Evolutionary conservation across 148 eudicot genomes (phyloP).

Genomic region (Cornus controversa): DNA sequence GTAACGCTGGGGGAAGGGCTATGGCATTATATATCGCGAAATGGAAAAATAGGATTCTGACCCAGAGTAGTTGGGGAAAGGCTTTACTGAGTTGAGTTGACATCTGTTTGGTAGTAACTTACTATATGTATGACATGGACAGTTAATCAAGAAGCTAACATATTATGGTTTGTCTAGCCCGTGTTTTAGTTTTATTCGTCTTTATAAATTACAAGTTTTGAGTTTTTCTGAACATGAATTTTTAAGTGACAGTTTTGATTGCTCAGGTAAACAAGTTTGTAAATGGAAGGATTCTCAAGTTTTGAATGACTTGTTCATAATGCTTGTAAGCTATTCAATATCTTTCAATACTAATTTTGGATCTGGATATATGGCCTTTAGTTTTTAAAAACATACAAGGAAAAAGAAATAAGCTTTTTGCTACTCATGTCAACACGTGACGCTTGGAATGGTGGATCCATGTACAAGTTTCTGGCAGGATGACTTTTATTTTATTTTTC

Average conservation of each 20-base stretch:
- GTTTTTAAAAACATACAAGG: too few species aligned
- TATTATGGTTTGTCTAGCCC: too few species aligned
- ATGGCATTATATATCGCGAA: too few species aligned
- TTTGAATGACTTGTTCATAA: not conserved
- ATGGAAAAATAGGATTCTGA: too few species aligned
- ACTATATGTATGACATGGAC: too few species aligned
- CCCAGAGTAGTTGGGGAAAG: too few species aligned
- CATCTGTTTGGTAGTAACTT: too few species aligned
- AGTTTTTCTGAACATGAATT: not conserved
- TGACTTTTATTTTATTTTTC: not conserved
- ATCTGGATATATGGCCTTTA: not conserved
- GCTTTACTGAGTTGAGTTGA: too few species aligned
- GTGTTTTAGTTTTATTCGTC: not conserved
- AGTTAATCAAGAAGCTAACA: too few species aligned
- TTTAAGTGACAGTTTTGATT: not conserved
- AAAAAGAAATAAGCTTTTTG: not conserved
- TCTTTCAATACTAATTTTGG: not conserved
- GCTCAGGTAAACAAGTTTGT: not conserved
- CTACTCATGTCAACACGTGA: not conserved
- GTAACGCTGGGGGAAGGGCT: too few species aligned
- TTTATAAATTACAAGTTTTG: not conserved
- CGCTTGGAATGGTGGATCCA: not conserved
- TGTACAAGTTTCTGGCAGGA: not conserved
- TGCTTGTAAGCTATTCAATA: not conserved
- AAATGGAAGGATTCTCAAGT: not conserved